A percentile compares a stretch with the other conserved stretches of the same genome.
Evolutionary conservation across 2,329 filamentous ascomycete genomes (phyloP).

Genomic region (Apiospora marii): DNA sequence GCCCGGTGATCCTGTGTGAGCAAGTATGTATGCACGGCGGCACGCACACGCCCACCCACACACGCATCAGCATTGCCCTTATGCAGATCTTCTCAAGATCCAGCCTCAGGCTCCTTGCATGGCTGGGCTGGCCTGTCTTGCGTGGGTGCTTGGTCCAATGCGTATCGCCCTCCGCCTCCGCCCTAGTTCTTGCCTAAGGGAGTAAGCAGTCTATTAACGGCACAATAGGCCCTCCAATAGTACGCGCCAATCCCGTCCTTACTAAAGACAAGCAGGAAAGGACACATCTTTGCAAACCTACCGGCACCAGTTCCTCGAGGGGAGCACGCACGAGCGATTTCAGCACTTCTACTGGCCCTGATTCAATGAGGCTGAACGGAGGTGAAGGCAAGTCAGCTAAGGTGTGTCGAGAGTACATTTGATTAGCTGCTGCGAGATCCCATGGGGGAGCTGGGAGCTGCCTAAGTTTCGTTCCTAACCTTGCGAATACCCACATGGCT

Average conservation of each 20-base stretch:
- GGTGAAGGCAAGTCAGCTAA: not conserved
- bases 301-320: not conserved
- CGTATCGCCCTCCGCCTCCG: not conserved
- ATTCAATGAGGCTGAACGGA: slow-evolving; percentile 10
- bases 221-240: slow-evolving; percentile 9
- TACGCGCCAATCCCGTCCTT: not conserved
- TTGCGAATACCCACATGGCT: slow-evolving; percentile 5
- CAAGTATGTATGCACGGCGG: not conserved
- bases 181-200: slow-evolving; percentile 1
- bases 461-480: slow-evolving; percentile 13
- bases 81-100: slow-evolving; percentile 15
- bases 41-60: not conserved
- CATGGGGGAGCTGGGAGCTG: slow-evolving; percentile 8
- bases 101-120: slow-evolving; percentile 7
- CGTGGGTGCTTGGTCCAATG: not conserved
- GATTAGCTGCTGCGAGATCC: slow-evolving; percentile 1
- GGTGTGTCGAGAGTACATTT: not conserved
- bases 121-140: not conserved
- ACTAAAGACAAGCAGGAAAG: not conserved
- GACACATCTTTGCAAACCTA: not conserved
- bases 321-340: not conserved
- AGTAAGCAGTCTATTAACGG: slow-evolving; percentile 17
- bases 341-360: not conserved
- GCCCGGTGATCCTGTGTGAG: not conserved
- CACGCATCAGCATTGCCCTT: not conserved